phyloP scores from a whole-genome alignment of 2,329 filamentous ascomycete genomes.

The Neofusicoccum parvum region DNA sequence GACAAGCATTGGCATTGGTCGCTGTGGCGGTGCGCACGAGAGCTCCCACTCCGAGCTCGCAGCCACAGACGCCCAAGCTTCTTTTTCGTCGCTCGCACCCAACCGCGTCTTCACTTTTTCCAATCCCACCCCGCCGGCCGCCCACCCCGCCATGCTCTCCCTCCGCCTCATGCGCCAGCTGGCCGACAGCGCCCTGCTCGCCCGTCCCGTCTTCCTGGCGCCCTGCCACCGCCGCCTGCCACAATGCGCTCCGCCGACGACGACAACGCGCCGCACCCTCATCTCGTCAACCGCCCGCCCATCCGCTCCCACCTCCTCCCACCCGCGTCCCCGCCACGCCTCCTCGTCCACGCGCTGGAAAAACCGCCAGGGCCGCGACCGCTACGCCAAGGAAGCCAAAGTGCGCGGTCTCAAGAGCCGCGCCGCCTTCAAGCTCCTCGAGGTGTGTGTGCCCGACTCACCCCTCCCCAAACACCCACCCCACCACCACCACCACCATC shows the following conservation, averaged over 20 bases:
- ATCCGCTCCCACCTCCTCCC: conserved; percentile 13
- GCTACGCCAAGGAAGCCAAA: conserved; percentile 72
- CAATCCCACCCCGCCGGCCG: not conserved
- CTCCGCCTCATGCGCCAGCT: conserved; percentile 39
- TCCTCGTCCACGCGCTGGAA: conserved; percentile 79
- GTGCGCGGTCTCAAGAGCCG: conserved; percentile 82
- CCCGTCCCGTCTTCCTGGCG: conserved; percentile 8
- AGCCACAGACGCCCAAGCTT: conserved; percentile 7
- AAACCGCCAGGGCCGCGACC: conserved; percentile 72
- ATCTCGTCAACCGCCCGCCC: not conserved
- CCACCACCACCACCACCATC: too few relatives aligned
- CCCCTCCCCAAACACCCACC: too few relatives aligned
- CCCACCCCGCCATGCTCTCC: conserved; percentile 35
- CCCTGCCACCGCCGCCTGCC: conserved; percentile 2
- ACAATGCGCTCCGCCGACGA: not conserved
- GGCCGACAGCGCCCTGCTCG: conserved; percentile 36
- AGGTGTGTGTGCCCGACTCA: conserved; percentile 54
- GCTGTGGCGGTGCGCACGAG: conserved; percentile 13
- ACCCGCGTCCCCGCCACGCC: conserved; percentile 23
- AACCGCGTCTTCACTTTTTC: not conserved
- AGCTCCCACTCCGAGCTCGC: conserved; percentile 14
- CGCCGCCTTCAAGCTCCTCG: conserved; percentile 89
- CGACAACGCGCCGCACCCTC: not conserved
- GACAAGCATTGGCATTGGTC: too few relatives aligned
- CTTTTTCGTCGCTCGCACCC: not conserved